Evolutionary conservation across 2,329 filamentous ascomycete species (phyloP).

Genomic region (Metarhizium brunneum): DNA sequence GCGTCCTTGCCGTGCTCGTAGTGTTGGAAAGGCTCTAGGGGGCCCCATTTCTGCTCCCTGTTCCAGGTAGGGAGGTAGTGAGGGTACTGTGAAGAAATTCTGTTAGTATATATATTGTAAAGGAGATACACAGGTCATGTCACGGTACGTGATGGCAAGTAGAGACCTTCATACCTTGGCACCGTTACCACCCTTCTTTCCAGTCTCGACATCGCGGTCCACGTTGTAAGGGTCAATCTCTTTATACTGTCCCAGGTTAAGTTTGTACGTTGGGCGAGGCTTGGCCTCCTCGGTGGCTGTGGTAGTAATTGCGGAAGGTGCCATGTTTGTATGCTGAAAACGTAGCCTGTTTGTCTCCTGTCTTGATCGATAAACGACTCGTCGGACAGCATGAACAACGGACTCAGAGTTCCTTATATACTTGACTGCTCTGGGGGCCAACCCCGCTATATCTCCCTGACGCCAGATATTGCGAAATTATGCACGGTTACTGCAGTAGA

Average conservation of each 20-base stretch:
- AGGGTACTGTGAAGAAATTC: constrained; percentile 41
- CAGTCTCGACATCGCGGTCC: constrained; percentile 18
- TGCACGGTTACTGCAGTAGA: neutral
- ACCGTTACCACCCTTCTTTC: constrained; percentile 16
- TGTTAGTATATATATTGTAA: neutral
- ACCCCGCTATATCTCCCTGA: constrained; percentile 1
- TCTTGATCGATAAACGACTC: neutral
- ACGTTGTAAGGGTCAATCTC: constrained; percentile 18
- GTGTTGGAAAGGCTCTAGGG: constrained; percentile 61
- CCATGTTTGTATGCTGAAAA: constrained; percentile 9
- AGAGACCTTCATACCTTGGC: constrained; percentile 16
- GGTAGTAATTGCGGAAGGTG: constrained; percentile 12
- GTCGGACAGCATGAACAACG: neutral
- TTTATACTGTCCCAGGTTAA: constrained; percentile 21
- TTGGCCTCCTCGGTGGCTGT: constrained; percentile 6
- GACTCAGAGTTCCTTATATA: neutral
- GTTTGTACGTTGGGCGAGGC: constrained; percentile 11
- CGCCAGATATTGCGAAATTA: constrained; percentile 1
- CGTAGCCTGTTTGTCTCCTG: neutral
- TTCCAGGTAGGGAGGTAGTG: constrained; percentile 69
- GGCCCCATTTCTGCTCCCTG: constrained; percentile 52
- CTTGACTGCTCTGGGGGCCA: neutral
- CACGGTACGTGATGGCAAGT: no score
- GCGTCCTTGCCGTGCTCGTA: constrained; percentile 70
- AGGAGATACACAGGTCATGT: neutral